A percentile compares a stretch with the other conserved stretches of the same genome.
Evolutionary conservation across 2,329 filamentous ascomycete species (phyloP).

Genomic region (Alternaria burnsii): DNA sequence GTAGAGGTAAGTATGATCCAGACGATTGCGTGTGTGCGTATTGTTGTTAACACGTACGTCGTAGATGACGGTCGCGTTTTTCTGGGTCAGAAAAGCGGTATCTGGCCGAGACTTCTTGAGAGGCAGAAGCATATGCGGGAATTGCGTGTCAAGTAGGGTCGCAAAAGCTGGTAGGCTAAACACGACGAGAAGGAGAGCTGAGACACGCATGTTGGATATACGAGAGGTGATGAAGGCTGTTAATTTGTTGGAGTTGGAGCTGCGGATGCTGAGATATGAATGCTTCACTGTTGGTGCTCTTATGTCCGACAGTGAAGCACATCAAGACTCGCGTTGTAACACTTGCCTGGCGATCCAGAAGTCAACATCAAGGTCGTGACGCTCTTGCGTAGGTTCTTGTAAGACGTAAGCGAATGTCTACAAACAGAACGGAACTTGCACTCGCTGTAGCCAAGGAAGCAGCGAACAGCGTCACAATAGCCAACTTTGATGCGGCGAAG

Average conservation of each 20-base stretch:
- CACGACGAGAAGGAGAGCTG: slow-evolving; percentile 29
- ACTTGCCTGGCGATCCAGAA: neutral
- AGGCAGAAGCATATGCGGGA: slow-evolving; percentile 48
- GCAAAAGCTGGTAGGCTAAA: slow-evolving; percentile 23
- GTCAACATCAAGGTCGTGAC: neutral
- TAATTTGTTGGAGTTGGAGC: neutral
- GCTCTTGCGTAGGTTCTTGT: neutral
- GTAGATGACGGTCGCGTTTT: slow-evolving; percentile 30
- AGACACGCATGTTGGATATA: slow-evolving; percentile 34
- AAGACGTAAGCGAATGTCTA: neutral
- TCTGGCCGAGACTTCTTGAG: slow-evolving; percentile 32
- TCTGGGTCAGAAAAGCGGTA: slow-evolving; percentile 33
- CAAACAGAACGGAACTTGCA: neutral
- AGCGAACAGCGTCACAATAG: neutral
- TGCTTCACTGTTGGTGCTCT: neutral
- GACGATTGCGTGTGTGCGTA: neutral
- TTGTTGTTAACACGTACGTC: slow-evolving; percentile 15
- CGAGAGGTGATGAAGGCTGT: neutral
- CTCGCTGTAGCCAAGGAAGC: neutral
- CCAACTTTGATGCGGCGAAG: neutral
- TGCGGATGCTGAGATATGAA: neutral
- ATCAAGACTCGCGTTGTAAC: neutral
- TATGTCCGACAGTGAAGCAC: neutral
- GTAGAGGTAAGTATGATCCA: neutral
- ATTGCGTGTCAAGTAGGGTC: slow-evolving; percentile 29